Evolutionary conservation across 176 grass and related monocot genomes (phyloP), one percentile per base, ranked within the genome.

Genomic region (Oryza glaberrima): DNA sequence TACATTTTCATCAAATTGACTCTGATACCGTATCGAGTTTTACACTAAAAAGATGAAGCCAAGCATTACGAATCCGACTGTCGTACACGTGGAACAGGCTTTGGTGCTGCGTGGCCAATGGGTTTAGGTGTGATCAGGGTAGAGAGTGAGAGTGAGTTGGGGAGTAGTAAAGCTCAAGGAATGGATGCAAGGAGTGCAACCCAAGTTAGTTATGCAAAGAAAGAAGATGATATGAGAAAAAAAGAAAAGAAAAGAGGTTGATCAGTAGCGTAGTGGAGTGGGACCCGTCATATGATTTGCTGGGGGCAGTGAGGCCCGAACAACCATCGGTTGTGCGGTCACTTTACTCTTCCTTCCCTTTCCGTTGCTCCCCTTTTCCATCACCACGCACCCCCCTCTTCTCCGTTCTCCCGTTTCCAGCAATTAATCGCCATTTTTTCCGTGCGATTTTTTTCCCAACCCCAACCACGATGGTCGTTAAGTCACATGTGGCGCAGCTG

Each of bases 311-410:
- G 86, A 81, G 84, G 46, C 77, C 51, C 79, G 80, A 86, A 91
- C 88, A 40, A 90, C 88, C 92, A 77, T 91, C 88, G 75, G 88
- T 83, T 91, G 88, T 46, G 88, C 92, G 76, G 86, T 90, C 86
- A 88, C 92, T 94, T 94, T 78, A 88, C 68, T 77, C 67, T 12
- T 68, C 26, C 26, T 41, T 70, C 30, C 63, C 8, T 6, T 12
- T 14, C 46, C 7, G 12, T 23, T 25, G 17, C 15, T 13, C 16
- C 16, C 19, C 68, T 47, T 40, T 19, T 66, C 14, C 15, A 40
- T 83, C 3, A 25, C 45, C 36, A 38, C 36, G 35, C 52, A 58
- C 6, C 52, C 51, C 19, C 54, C 16, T 54, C 30, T 76, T 5
- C 34, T 15, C 41, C 43, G 7, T 66, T 51, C 6, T 5, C 3